phyloP scores from a whole-genome alignment of 2,329 filamentous ascomycete species.

The Fusarium sp. region DNA sequence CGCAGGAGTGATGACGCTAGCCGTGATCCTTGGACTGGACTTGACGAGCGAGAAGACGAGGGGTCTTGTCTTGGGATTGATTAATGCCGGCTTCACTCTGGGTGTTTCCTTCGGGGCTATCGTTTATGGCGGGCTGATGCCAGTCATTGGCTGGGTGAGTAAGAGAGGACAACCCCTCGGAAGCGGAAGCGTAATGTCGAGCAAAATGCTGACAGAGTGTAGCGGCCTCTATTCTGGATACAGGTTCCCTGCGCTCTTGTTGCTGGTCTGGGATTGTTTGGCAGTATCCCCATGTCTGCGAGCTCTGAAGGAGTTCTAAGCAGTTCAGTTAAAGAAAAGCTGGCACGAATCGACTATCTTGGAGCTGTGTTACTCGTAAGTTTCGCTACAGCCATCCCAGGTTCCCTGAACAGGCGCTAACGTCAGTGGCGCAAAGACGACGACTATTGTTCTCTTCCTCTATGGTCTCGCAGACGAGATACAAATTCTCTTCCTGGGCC shows the following conservation, averaged over 20 bases:
- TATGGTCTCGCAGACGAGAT: slow-evolving; percentile 78
- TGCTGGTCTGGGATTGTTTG: slow-evolving; percentile 74
- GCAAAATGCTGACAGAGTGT: slow-evolving; percentile 19
- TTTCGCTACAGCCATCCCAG: neutral
- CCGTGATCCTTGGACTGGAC: slow-evolving; percentile 84
- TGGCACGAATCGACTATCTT: slow-evolving; percentile 81
- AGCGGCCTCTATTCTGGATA: slow-evolving; percentile 81
- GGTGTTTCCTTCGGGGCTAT: slow-evolving; percentile 82
- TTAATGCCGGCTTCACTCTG: slow-evolving; percentile 81
- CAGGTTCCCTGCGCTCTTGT: slow-evolving; percentile 77
- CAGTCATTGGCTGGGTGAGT: slow-evolving; percentile 78
- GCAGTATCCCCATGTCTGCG: slow-evolving; percentile 72
- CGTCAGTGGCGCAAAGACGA: slow-evolving; percentile 60
- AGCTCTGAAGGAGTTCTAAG: slow-evolving; percentile 23
- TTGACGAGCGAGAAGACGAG: slow-evolving; percentile 76
- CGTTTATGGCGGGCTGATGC: slow-evolving; percentile 76
- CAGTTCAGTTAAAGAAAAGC: slow-evolving; percentile 64
- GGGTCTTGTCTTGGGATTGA: slow-evolving; percentile 81
- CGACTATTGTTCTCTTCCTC: slow-evolving; percentile 80
- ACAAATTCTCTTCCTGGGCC: slow-evolving; percentile 70
- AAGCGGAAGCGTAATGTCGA: neutral
- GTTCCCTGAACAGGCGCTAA: slow-evolving; percentile 10
- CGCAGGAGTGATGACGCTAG: slow-evolving; percentile 80
- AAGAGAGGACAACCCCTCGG: neutral
- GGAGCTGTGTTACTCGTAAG: slow-evolving; percentile 78